Conservation (phyloP, 225 moss, liverwort and hornwort species). For the Physcomitrium patens region DNA sequence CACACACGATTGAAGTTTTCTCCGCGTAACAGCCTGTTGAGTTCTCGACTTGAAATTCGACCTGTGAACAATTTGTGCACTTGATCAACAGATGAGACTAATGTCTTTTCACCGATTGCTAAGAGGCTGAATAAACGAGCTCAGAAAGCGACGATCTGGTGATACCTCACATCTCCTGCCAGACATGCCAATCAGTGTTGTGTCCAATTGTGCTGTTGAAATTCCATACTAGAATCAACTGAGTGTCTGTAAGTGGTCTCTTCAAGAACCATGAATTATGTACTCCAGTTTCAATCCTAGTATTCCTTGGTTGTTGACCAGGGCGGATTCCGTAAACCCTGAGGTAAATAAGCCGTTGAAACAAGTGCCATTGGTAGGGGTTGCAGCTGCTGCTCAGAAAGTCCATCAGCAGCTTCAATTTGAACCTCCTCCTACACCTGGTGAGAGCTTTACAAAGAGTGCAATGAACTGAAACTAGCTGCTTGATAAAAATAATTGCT, state of each 20-base stretch:
- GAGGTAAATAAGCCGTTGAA: conserved; percentile 25
- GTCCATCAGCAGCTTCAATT: conserved; percentile 28
- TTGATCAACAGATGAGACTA: conserved; percentile 15
- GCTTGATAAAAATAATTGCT: background rate
- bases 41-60: no score
- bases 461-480: background rate
- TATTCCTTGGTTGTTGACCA: conserved; percentile 10
- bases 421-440: conserved; percentile 24
- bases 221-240: background rate
- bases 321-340: conserved; percentile 44
- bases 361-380: conserved; percentile 33
- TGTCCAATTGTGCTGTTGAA: background rate
- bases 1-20: background rate
- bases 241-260: background rate
- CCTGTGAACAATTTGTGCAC: no score
- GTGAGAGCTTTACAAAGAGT: conserved; percentile 29
- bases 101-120: conserved; percentile 34
- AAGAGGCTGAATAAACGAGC: conserved; percentile 48
- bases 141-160: conserved; percentile 41
- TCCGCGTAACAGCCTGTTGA: no score
- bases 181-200: no score
- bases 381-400: conserved; percentile 40
- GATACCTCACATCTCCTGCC: background rate
- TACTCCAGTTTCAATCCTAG: no score
- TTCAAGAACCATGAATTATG: no score